Base-by-base conservation (phyloP, 495 filamentous ascomycete species). In the Penicillium mononematosum region DNA sequence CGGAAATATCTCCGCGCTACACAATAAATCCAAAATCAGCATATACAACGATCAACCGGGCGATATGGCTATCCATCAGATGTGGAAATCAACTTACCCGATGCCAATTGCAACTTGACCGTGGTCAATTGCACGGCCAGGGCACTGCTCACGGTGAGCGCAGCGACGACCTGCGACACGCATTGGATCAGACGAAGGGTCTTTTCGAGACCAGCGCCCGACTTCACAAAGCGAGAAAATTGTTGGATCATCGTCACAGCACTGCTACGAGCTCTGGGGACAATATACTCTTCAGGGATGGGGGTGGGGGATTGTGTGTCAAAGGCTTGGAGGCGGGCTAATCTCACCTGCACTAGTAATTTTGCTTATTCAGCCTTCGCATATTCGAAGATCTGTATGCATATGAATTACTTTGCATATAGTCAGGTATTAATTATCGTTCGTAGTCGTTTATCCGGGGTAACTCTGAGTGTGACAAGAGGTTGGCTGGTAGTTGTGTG, bases 181-280 rank as follows among this genome's bases (percentile, higher is more conserved):
- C 82, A 67, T 67, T 89, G 85, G 56, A 87, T 62, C 53, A 85
- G 69, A 41, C 85, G 83, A 58, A 88, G 75, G 41, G 78, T 82
- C 57, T 84, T 81, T 60, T 89, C 86, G 14, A 88, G 75, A 5
- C 85, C 86, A 47, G 70, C 55, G 32, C 58, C 65, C 5, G 66
- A 59, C 42, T 65, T 68, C 25, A 70, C 58, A 64, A 78, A 78
- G 29, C 69, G 71, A n/a, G 62, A 62, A 46, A 76, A 64, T 54
- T 73, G 66, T 7, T 58, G 52, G 39, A 72, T 58, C 61, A 65
- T 58, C 11, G 34, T n/a, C 42, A 16, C 27, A 10, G 20, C 19
- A 11, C 39, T 11, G 31, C 22, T 31, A 6, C 9, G 39, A 10
- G 32, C 27, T 42, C 11, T 34, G 20, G 25, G 14, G 8, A 24